Evolutionary conservation across 768 basidiomycete species (phyloP), one percentile per base, ranked within the genome.

Genomic region (Suillus sp.): DNA sequence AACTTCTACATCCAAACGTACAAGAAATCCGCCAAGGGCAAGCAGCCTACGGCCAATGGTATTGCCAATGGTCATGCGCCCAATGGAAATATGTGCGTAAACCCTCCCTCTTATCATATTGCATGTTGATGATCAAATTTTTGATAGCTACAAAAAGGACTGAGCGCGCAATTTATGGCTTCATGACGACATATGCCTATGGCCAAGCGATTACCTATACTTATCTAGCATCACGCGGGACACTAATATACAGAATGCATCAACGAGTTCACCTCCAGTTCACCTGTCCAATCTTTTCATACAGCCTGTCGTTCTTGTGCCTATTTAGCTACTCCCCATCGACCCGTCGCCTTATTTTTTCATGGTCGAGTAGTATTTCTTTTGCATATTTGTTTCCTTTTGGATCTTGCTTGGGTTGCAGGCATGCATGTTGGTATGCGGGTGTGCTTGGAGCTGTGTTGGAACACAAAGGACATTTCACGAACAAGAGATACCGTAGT

Each of bases 1-100:
- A 93, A 94, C 76, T 95, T 95, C 79, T 95, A 95, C 78, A 83
- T 93, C 71, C 86, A 89, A 75, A 92, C 91, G 34, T 92, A 93
- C 80, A 87, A 87, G 80, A 88, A 87, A 73, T 84, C 89, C 38
- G 74, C 63, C 53, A 77, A 80, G 69, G 77, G 76, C 35, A 71
- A 66, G 71, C 69, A 64, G 22, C 27, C 63, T 10, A 56, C 66
- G 61, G 67, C 75, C 10, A 83, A 83, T 63, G 78, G 78, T 38
- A 67, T 73, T 60, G 72, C 77, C 10, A 82, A 83, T 56, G 84
- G 84, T 60, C 71, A 78, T 45, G 80, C 80, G 35, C 38, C 27
- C 10, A 77, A 78, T 61, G 75, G 73, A 35, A 71, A 70, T 62
- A 73, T 69, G 76, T 79, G 66, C 20, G 74, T 58, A 43, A 34